A percentile compares a stretch with the other conserved stretches of the same genome.
phyloP scores from a whole-genome alignment of 768 basidiomycete genomes.

The Tylopilus intermedius region DNA sequence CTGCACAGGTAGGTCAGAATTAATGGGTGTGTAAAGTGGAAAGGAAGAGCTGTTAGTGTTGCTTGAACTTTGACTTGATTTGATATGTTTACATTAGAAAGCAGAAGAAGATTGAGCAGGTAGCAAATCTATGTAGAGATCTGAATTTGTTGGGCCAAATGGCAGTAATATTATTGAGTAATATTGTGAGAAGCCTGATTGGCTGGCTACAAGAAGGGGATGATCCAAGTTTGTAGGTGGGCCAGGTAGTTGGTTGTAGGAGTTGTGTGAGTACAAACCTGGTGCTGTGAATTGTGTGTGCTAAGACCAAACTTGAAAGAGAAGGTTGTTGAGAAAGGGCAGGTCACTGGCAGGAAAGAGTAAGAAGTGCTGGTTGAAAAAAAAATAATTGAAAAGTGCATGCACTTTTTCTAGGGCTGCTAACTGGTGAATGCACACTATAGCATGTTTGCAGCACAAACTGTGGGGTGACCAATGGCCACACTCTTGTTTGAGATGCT shows the following conservation, averaged over 20 bases:
- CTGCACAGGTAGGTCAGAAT: slow-evolving; percentile 20
- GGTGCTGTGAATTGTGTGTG: slow-evolving; percentile 44
- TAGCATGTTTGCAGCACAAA: slow-evolving; percentile 75
- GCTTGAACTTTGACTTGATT: slow-evolving; percentile 36
- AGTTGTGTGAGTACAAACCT: slow-evolving; percentile 21
- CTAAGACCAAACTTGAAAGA: slow-evolving; percentile 63
- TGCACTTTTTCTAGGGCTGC: slow-evolving; percentile 84
- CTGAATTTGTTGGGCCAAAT: slow-evolving; percentile 58
- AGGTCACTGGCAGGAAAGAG: slow-evolving; percentile 48
- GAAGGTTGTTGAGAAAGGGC: slow-evolving; percentile 76
- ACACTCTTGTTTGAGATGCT: slow-evolving; percentile 82
- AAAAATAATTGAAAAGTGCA: slow-evolving; percentile 24
- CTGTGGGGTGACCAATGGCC: slow-evolving; percentile 75
- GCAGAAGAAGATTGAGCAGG: slow-evolving; percentile 14
- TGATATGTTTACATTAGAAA: slow-evolving; percentile 10
- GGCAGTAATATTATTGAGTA: slow-evolving; percentile 51
- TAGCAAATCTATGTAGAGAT: slow-evolving; percentile 29
- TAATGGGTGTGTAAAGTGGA: slow-evolving; percentile 6
- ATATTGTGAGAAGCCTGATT: slow-evolving; percentile 44
- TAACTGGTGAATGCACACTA: slow-evolving; percentile 72
- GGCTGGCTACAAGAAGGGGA: slow-evolving; percentile 35
- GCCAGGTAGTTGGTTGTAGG: slow-evolving; percentile 10
- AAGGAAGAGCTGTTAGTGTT: slow-evolving; percentile 22
- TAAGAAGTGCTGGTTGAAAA: neutral
- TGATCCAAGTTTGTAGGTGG: slow-evolving; percentile 19